A percentile compares a stretch with the other conserved stretches of the same genome.
Evolutionary conservation across 805 yeast species (phyloP).

Genomic region (Pichia rugopelliculosa): DNA sequence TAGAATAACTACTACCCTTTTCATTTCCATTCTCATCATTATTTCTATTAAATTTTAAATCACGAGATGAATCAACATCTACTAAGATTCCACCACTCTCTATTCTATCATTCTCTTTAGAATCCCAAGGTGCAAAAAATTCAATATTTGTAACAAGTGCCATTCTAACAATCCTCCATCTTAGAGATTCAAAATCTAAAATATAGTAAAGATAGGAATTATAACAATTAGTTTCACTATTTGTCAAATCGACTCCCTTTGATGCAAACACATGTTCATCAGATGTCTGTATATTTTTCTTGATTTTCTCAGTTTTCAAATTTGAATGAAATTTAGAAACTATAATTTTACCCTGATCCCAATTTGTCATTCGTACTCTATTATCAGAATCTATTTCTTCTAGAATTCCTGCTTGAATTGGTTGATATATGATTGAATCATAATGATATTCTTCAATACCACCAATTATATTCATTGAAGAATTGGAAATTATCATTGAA

Average conservation of each 20-base stretch:
- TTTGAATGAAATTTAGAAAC: neutral
- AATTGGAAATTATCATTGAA: constrained; percentile 13
- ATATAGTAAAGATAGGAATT: neutral
- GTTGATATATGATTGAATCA: neutral
- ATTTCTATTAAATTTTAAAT: neutral
- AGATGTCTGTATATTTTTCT: neutral
- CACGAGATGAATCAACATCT: neutral
- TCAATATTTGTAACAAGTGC: neutral
- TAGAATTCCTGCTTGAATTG: neutral
- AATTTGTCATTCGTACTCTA: neutral
- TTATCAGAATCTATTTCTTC: neutral
- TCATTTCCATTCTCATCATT: neutral
- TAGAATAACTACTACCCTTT: neutral
- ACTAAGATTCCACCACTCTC: constrained; percentile 3
- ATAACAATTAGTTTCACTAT: neutral
- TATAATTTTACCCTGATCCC: neutral
- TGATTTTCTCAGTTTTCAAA: neutral
- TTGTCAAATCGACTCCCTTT: neutral
- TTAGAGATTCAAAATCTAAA: neutral
- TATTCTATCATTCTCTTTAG: neutral
- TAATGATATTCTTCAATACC: constrained; percentile 19
- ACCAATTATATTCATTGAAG: constrained; percentile 20
- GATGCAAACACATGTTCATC: neutral
- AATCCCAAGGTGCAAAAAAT: constrained; percentile 7
- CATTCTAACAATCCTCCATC: constrained; percentile 1